Percentiles rank a stretch among this genome's conserved stretches.
Evolutionary conservation across 208 protist genomes (phyloP).

Genomic region (Crithidia bombi): DNA sequence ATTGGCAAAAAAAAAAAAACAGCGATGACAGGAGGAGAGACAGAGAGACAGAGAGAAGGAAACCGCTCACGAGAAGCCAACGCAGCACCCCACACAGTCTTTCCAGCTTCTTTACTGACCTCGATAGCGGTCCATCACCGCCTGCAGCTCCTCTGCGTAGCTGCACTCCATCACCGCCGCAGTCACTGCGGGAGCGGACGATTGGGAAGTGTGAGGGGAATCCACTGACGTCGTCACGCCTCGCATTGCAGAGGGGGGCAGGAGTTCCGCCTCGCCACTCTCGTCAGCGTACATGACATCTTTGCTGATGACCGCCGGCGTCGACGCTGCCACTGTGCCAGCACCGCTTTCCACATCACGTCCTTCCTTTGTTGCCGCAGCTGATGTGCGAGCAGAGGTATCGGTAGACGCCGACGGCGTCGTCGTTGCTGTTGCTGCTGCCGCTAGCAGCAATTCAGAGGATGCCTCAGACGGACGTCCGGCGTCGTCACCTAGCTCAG

Average conservation of each 20-base stretch:
- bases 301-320: too few species aligned
- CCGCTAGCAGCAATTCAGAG: not conserved
- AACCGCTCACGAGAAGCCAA: not conserved
- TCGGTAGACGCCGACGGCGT: too few species aligned
- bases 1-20: too few species aligned
- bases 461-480: not conserved
- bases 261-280: too few species aligned
- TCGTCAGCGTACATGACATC: too few species aligned
- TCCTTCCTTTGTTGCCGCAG: too few species aligned
- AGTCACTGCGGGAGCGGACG: not conserved
- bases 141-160: conserved; percentile 24
- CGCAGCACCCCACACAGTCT: not conserved
- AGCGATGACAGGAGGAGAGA: not conserved
- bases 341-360: too few species aligned
- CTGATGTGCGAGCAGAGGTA: too few species aligned
- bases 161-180: not conserved
- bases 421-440: not conserved
- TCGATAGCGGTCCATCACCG: conserved; percentile 30
- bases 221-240: not conserved
- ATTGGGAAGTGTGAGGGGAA: not conserved
- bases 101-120: not conserved
- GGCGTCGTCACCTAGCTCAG: not conserved
- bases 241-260: too few species aligned
- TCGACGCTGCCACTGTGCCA: too few species aligned
- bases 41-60: not conserved